Evolutionary conservation across 768 basidiomycete genomes (phyloP).

Genomic region (Russula virescens): DNA sequence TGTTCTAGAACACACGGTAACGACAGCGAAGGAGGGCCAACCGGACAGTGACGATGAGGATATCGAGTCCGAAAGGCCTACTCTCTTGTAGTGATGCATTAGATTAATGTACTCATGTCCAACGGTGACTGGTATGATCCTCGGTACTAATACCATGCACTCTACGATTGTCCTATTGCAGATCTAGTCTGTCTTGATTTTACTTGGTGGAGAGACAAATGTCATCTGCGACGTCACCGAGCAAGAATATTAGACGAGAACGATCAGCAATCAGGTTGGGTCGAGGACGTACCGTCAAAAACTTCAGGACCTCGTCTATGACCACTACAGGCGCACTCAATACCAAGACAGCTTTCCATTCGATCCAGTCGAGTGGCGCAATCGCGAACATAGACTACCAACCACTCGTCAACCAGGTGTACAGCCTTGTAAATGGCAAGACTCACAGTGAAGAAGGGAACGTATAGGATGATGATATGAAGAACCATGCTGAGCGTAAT

Average conservation of each 20-base stretch:
- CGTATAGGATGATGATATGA: slow-evolving; percentile 93
- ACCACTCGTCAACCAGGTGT: background rate
- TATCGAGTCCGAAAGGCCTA: slow-evolving; percentile 1
- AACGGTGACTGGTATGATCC: background rate
- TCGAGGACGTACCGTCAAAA: slow-evolving; percentile 53
- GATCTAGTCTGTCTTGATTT: slow-evolving; percentile 42
- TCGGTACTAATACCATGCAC: background rate
- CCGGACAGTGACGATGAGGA: slow-evolving; percentile 62
- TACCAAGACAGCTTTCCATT: slow-evolving; percentile 91
- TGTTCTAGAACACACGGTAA: slow-evolving; percentile 54
- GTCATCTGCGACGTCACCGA: slow-evolving; percentile 37
- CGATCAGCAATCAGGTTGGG: background rate
- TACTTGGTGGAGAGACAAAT: slow-evolving; percentile 52
- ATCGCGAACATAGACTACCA: slow-evolving; percentile 80
- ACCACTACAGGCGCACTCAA: slow-evolving; percentile 84
- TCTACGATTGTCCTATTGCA: background rate
- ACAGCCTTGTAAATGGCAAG: background rate
- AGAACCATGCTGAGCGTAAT: slow-evolving; percentile 88
- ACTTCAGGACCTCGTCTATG: slow-evolving; percentile 89
- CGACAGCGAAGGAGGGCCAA: slow-evolving; percentile 33
- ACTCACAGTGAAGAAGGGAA: slow-evolving; percentile 91
- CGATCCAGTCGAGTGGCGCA: slow-evolving; percentile 86
- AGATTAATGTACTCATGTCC: background rate
- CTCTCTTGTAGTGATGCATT: background rate
- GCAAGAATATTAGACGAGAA: slow-evolving; percentile 11